Percentiles rank a stretch among this genome's conserved stretches.
These are phyloP conservation scores for Penicillium pancosmium DNA, from an alignment of 495 filamentous ascomycete species.

Conservation along the genomic window DNA sequence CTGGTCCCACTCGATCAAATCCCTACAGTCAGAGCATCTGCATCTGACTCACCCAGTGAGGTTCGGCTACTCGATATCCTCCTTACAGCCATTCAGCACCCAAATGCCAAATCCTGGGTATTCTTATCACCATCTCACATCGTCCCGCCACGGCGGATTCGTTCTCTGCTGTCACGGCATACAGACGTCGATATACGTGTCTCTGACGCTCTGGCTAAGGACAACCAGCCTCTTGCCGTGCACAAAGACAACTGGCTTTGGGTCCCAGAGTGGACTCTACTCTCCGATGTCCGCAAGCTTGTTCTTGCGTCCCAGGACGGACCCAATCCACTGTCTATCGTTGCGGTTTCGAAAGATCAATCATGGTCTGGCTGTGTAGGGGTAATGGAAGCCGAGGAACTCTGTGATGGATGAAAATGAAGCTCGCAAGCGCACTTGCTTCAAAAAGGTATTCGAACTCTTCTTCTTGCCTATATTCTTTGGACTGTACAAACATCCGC, in stretches of 20 bases:
- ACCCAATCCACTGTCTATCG: slow-evolving; percentile 25
- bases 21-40: slow-evolving; percentile 41
- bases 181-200: slow-evolving; percentile 39
- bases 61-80: slow-evolving; percentile 46
- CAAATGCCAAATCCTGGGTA: slow-evolving; percentile 49
- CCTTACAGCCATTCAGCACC: slow-evolving; percentile 48
- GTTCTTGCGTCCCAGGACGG: slow-evolving; percentile 24
- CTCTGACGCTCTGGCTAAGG: slow-evolving; percentile 22
- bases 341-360: slow-evolving; percentile 38
- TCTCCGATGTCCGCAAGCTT: slow-evolving; percentile 33
- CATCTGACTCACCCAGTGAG: slow-evolving; percentile 30
- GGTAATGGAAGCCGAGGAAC: slow-evolving; percentile 40
- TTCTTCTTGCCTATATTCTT: slow-evolving; percentile 14
- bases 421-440: no score
- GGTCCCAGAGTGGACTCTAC: slow-evolving; percentile 36
- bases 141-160: slow-evolving; percentile 40
- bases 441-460: neutral
- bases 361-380: slow-evolving; percentile 31
- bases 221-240: slow-evolving; percentile 27
- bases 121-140: slow-evolving; percentile 38
- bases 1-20: slow-evolving; percentile 40
- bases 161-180: slow-evolving; percentile 34
- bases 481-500: slow-evolving; percentile 13
- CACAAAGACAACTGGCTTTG: slow-evolving; percentile 34
- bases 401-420: slow-evolving; percentile 28